These are phyloP conservation scores for Hirsutella rhossiliensis DNA, from an alignment of 2,329 filamentous ascomycete species.

Conservation along the genomic window DNA sequence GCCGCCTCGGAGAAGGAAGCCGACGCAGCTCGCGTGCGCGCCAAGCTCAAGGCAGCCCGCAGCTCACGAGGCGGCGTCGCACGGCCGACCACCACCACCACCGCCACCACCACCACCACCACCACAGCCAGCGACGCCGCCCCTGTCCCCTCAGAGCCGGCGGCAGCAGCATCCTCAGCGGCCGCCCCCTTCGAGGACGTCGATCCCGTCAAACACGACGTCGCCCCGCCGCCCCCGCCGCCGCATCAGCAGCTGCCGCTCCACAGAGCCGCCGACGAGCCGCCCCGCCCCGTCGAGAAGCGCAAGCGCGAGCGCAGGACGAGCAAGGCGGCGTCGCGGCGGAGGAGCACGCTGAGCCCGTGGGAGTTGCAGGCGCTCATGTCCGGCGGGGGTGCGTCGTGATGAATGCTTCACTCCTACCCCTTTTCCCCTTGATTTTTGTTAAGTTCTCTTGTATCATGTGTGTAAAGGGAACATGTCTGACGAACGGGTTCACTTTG, in stretches of 20 bases:
- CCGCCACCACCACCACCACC: slow-evolving; percentile 11
- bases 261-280: neutral
- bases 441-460: no score
- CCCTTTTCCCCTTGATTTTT: neutral
- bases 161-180: neutral
- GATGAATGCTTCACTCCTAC: slow-evolving; percentile 1
- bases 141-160: neutral
- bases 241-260: neutral
- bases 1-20: slow-evolving; percentile 52
- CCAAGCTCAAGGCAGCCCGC: slow-evolving; percentile 46
- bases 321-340: slow-evolving; percentile 45
- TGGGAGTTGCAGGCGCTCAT: slow-evolving; percentile 62
- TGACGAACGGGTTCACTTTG: no score
- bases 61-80: slow-evolving; percentile 17
- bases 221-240: slow-evolving; percentile 8
- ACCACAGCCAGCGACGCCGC: slow-evolving; percentile 4
- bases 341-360: slow-evolving; percentile 63
- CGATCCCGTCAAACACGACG: slow-evolving; percentile 24
- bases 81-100: neutral
- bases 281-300: slow-evolving; percentile 16
- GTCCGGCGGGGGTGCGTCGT: slow-evolving; percentile 30
- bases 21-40: slow-evolving; percentile 49
- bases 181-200: slow-evolving; percentile 11
- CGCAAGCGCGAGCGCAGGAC: slow-evolving; percentile 39
- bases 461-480: no score